A percentile compares a stretch with the other conserved stretches of the same genome.
These are phyloP conservation scores for Panicum virgatum DNA, from an alignment of 202 grass and related monocot genomes.

Conservation along the genomic window DNA sequence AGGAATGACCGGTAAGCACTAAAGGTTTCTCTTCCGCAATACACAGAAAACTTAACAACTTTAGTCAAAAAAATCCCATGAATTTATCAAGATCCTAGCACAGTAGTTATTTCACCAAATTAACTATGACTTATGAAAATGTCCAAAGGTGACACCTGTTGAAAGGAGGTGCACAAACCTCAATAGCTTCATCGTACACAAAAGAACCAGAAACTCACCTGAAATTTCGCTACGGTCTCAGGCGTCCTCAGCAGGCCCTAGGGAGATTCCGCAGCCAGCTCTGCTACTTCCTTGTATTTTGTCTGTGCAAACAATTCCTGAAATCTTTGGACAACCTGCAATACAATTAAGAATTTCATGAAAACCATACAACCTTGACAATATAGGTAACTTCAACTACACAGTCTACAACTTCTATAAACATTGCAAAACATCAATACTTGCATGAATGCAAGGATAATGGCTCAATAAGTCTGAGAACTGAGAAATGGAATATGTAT, in stretches of 20 bases:
- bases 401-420: background rate
- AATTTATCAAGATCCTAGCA: background rate
- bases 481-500: too few species aligned
- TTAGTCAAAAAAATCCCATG: background rate
- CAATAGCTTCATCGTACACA: background rate
- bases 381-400: background rate
- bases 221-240: constrained; percentile 90
- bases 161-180: background rate
- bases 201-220: constrained; percentile 49
- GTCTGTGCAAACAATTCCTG: constrained; percentile 92
- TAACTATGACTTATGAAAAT: background rate
- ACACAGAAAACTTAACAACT: background rate
- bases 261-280: constrained; percentile 89
- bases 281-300: constrained; percentile 95
- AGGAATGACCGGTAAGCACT: background rate
- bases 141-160: background rate
- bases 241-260: constrained; percentile 86
- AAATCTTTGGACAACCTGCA: constrained; percentile 94
- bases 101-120: background rate
- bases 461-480: too few species aligned
- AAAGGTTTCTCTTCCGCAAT: background rate
- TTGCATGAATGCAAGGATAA: background rate
- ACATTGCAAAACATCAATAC: background rate
- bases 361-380: background rate
- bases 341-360: constrained; percentile 28